These are phyloP conservation scores for Penicillium verhagenii DNA, from an alignment of 495 filamentous ascomycete genomes.

Conservation along the genomic window DNA sequence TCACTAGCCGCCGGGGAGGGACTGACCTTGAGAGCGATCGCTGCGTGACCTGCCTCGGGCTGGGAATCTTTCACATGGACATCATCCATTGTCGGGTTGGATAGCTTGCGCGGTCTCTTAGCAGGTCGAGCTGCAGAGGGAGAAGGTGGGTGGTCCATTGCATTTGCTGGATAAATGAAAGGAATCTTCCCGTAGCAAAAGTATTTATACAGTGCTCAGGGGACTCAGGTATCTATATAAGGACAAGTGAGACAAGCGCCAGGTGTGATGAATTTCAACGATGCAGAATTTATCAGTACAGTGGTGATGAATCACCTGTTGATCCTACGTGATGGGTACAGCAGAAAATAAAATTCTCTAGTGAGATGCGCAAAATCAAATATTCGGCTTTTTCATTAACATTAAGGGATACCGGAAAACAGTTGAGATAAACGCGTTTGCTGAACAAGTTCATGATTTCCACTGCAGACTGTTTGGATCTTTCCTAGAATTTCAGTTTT, in stretches of 20 bases:
- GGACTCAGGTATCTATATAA: background rate
- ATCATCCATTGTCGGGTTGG: background rate
- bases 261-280: background rate
- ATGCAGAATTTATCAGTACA: background rate
- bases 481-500: too few species aligned
- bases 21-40: background rate
- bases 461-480: too few species aligned
- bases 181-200: background rate
- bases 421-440: too few species aligned
- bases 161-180: background rate
- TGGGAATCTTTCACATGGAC: background rate
- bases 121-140: background rate
- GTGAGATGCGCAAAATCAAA: background rate
- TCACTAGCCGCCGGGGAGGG: background rate
- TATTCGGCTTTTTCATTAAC: background rate
- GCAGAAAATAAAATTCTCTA: too few species aligned
- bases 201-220: background rate
- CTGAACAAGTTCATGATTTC: too few species aligned
- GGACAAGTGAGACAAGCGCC: background rate
- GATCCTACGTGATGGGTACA: background rate
- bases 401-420: too few species aligned
- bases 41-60: background rate
- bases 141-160: background rate
- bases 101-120: background rate
- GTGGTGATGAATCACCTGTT: background rate